Conservation (phyloP, 2,329 filamentous ascomycete species). For the Penicillium sp. region DNA sequence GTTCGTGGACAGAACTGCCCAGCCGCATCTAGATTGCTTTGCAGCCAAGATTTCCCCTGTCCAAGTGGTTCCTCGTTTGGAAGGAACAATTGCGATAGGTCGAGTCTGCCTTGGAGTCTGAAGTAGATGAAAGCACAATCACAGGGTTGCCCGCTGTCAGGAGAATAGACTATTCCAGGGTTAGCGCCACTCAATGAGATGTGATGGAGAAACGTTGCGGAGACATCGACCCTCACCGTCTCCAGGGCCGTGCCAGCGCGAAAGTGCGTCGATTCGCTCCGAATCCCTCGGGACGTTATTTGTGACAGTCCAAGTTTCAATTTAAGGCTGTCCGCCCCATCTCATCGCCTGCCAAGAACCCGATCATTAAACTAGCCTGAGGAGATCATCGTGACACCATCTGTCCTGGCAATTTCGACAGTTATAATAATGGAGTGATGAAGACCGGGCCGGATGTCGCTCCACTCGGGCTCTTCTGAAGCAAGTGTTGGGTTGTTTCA, state of each 20-base stretch:
- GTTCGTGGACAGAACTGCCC: constrained; percentile 18
- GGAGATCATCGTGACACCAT: neutral
- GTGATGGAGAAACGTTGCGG: constrained; percentile 15
- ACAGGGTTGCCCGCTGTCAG: constrained; percentile 19
- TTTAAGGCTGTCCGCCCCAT: constrained; percentile 18
- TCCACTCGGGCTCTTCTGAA: neutral
- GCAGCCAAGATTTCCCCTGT: constrained; percentile 19
- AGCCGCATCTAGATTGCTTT: constrained; percentile 29
- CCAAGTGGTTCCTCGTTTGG: constrained; percentile 24
- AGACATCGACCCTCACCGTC: constrained; percentile 11
- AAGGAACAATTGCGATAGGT: constrained; percentile 31
- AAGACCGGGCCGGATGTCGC: neutral
- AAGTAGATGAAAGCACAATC: constrained; percentile 35
- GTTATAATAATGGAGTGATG: neutral
- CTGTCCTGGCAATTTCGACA: neutral
- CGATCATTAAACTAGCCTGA: constrained; percentile 17
- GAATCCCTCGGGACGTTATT: constrained; percentile 29
- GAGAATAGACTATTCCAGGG: constrained; percentile 20
- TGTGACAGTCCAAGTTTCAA: constrained; percentile 39
- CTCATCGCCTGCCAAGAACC: constrained; percentile 26
- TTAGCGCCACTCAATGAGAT: constrained; percentile 22
- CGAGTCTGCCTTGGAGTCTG: constrained; percentile 26
- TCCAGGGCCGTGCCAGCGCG: constrained; percentile 16
- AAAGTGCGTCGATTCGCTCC: constrained; percentile 14
- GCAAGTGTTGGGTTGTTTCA: neutral